Evolutionary conservation across 805 yeast genomes (phyloP).

Genomic region (Osmozyma mogii): DNA sequence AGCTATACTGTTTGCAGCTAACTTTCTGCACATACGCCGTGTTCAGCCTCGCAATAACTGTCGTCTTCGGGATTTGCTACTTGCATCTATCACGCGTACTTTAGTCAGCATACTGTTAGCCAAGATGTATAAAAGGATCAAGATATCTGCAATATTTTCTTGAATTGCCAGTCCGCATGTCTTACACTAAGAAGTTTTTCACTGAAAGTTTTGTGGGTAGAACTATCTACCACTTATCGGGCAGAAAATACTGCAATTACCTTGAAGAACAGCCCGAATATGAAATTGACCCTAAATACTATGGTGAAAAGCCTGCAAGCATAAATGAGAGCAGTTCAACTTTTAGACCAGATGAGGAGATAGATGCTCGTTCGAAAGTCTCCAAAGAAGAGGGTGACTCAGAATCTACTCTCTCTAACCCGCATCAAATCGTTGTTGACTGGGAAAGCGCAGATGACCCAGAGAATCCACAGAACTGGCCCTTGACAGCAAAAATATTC

Average conservation of each 20-base stretch:
- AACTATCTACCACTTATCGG: slow-evolving; percentile 18
- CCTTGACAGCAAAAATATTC: slow-evolving; percentile 28
- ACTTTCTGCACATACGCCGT: no score
- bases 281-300: slow-evolving; percentile 25
- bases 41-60: no score
- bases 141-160: no score
- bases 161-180: no score
- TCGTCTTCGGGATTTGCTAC: no score
- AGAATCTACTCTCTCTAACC: not conserved
- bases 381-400: not conserved
- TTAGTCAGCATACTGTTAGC: no score
- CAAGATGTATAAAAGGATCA: no score
- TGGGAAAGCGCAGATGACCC: slow-evolving; percentile 44
- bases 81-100: no score
- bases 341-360: no score
- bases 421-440: slow-evolving; percentile 11
- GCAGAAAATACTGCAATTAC: slow-evolving; percentile 14
- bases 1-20: no score
- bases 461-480: slow-evolving; percentile 54
- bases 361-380: no score
- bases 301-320: slow-evolving; percentile 1
- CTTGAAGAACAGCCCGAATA: slow-evolving; percentile 24
- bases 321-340: not conserved
- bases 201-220: slow-evolving; percentile 26
- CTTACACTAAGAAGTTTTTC: slow-evolving; percentile 17